A percentile compares a stretch with the other conserved stretches of the same genome.
Conservation (phyloP, 768 basidiomycete species). For the Boletus tomentosulus region DNA sequence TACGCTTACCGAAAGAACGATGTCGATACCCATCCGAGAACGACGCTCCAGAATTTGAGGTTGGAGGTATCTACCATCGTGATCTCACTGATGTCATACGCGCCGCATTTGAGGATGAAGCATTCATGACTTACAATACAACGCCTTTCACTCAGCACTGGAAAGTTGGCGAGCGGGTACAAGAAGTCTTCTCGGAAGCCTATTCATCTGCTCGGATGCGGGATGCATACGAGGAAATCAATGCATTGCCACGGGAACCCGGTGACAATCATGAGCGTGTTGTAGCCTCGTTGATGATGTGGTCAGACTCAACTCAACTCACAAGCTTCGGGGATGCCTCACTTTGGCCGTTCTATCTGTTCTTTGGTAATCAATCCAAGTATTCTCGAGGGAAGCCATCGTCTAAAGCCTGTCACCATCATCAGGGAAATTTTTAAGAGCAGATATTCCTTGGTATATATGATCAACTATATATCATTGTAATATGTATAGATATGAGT, state of each 20-base stretch:
- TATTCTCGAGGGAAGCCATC: neutral
- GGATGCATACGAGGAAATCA: neutral
- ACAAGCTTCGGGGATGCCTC: conserved; percentile 27
- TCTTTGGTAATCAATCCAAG: no score
- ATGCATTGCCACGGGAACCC: neutral
- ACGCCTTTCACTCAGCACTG: conserved; percentile 1
- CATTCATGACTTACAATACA: neutral
- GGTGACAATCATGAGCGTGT: neutral
- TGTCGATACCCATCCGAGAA: neutral
- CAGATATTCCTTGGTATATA: no score
- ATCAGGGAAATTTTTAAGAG: no score
- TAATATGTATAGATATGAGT: no score
- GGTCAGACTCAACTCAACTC: conserved; percentile 32
- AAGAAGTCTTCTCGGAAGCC: neutral
- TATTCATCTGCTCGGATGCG: conserved; percentile 8
- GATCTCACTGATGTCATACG: neutral
- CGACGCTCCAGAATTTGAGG: neutral
- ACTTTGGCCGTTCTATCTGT: conserved; percentile 25
- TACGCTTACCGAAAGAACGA: conserved; percentile 3
- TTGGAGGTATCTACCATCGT: neutral
- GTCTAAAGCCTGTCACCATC: neutral
- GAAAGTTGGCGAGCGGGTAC: neutral
- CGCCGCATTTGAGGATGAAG: neutral
- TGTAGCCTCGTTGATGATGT: conserved; percentile 21
- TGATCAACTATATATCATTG: no score